These are phyloP conservation scores for Sextonia rubra DNA, from an alignment of 164 flowering plant species.

Conservation along the genomic window DNA sequence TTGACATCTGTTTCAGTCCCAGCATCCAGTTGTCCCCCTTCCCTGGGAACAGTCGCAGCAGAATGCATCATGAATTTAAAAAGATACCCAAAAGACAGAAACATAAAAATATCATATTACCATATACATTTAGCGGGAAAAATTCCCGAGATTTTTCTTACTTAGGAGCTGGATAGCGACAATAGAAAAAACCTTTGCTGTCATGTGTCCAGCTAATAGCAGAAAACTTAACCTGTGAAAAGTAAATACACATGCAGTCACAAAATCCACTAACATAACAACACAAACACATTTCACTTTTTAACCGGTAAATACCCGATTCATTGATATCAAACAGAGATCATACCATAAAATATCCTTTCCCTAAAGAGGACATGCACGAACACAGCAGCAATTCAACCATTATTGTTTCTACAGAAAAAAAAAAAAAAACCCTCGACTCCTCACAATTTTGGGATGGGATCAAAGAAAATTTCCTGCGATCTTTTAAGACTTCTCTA, in stretches of 20 bases:
- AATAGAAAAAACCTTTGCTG: conserved; percentile 87
- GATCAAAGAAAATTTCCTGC: background rate
- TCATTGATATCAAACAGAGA: background rate
- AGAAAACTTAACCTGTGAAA: conserved; percentile 82
- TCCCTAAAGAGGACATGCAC: background rate
- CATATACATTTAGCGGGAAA: background rate
- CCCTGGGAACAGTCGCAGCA: conserved; percentile 31
- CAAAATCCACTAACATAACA: background rate
- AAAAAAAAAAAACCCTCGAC: background rate
- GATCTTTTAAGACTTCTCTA: too few species aligned
- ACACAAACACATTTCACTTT: background rate
- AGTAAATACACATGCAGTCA: background rate
- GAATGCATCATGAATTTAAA: conserved; percentile 7
- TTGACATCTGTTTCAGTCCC: conserved; percentile 91
- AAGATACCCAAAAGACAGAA: background rate
- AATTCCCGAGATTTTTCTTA: conserved; percentile 29
- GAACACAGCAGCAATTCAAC: background rate
- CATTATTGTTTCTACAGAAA: background rate
- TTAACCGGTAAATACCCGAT: background rate
- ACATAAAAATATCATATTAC: background rate
- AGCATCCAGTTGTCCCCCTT: conserved; percentile 67
- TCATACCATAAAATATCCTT: background rate
- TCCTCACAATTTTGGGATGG: background rate
- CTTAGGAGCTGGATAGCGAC: conserved; percentile 91
- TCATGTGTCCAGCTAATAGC: conserved; percentile 87